These are phyloP conservation scores for Mycocentrospora acerina DNA, from an alignment of 2,329 filamentous ascomycete genomes.

Conservation along the genomic window DNA sequence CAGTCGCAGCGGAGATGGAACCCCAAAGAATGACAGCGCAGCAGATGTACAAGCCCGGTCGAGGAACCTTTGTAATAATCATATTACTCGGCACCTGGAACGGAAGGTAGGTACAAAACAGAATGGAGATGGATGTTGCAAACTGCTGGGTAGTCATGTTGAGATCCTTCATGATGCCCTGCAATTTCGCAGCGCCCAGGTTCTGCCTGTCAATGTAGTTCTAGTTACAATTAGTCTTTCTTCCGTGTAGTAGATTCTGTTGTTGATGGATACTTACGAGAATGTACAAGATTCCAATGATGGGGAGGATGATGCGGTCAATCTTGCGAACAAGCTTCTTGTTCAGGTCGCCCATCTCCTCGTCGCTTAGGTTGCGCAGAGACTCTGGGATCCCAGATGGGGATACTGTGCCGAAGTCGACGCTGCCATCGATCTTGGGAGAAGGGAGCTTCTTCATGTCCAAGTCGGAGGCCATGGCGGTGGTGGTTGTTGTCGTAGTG, in stretches of 20 bases:
- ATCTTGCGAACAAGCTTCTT: slow-evolving; percentile 19
- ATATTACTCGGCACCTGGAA: slow-evolving; percentile 23
- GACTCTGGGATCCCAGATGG: slow-evolving; percentile 15
- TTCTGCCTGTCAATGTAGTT: slow-evolving; percentile 26
- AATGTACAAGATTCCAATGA: slow-evolving; percentile 22
- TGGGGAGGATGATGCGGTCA: slow-evolving; percentile 17
- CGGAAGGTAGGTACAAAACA: slow-evolving; percentile 48
- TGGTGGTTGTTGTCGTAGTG: too few species aligned
- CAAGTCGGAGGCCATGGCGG: slow-evolving; percentile 6
- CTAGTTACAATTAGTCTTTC: too few species aligned
- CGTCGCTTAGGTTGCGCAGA: slow-evolving; percentile 14
- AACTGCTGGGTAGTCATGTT: slow-evolving; percentile 23
- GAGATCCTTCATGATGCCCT: slow-evolving; percentile 22
- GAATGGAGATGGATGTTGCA: slow-evolving; percentile 53
- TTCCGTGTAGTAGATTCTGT: slow-evolving; percentile 6
- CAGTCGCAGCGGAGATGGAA: slow-evolving; percentile 18
- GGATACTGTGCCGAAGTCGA: slow-evolving; percentile 6
- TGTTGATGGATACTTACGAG: slow-evolving; percentile 8
- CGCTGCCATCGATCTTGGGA: neutral
- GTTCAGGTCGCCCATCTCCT: slow-evolving; percentile 17
- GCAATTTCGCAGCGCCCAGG: slow-evolving; percentile 18
- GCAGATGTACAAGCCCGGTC: slow-evolving; percentile 22
- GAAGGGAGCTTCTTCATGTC: slow-evolving; percentile 7
- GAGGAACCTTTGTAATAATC: slow-evolving; percentile 17
- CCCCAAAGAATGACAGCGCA: slow-evolving; percentile 21